These are phyloP conservation scores for Astraeus odoratus DNA, from an alignment of 768 basidiomycete genomes.

Conservation along the genomic window DNA sequence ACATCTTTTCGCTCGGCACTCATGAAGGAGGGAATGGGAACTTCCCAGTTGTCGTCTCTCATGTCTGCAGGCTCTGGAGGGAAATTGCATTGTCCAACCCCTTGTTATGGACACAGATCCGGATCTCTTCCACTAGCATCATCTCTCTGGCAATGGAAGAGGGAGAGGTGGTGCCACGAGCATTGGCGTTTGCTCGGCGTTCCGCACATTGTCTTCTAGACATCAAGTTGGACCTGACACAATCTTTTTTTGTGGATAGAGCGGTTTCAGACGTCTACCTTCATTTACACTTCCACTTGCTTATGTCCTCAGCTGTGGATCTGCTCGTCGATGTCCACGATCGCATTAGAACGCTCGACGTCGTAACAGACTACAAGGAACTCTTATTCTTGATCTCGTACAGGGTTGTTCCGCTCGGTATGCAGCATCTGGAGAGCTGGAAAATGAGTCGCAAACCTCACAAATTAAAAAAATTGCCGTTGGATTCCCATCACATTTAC, in stretches of 20 bases:
- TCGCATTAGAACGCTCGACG: conserved; percentile 4
- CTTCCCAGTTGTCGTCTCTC: conserved; percentile 28
- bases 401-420: background rate
- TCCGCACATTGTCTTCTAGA: conserved; percentile 1
- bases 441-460: background rate
- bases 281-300: background rate
- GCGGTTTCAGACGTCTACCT: background rate
- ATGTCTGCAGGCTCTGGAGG: conserved; percentile 39
- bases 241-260: too few relatives aligned
- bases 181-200: conserved; percentile 1
- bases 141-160: background rate
- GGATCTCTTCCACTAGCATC: conserved; percentile 8
- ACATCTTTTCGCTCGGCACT: conserved; percentile 5
- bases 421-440: conserved; percentile 5
- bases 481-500: background rate
- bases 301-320: background rate
- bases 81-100: conserved; percentile 29
- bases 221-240: conserved; percentile 1
- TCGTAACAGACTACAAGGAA: background rate
- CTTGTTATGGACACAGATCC: conserved; percentile 30
- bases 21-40: background rate
- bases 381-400: background rate
- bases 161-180: background rate
- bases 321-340: background rate
- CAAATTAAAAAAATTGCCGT: background rate